Evolutionary conservation across 2,329 filamentous ascomycete genomes (phyloP), one percentile per base, ranked within the genome.

Genomic region (Phyllosticta paracitricarpa): DNA sequence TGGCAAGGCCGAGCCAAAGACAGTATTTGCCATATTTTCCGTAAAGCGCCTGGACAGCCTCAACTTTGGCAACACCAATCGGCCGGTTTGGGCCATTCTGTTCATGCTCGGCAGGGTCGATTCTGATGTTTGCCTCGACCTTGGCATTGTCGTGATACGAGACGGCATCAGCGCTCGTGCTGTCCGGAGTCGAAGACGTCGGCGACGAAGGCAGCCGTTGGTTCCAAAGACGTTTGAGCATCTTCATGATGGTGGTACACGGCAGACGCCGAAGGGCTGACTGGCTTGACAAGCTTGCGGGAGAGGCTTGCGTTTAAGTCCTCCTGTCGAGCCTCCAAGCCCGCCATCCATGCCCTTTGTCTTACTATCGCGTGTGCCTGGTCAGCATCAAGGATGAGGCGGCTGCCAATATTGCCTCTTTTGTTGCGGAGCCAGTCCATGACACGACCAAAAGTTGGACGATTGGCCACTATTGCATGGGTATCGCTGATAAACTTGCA

Each of bases 1-100:
- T 40, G 7, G 58, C 63, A n/a, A 64, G 12, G 3, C 58, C 58
- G 10, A 52, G 4, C 58, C 58, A 59, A 5, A 59, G 28, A 35
- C 26, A 51, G 14, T 70, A 72, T 61, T 67, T 68, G 9, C 69
- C 68, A 57, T 68, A 70, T n/a, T 65, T 65, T n/a, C 68, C 67
- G 53, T 68, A 69, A 19, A 72, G 67, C 1, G 67, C 65, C 56
- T 69, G 68, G 12, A 67, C 66, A 12, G 68, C 70, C 56, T 70
- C 67, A 30, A 72, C 68, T 61, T 68, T 70, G 26, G 65, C 65
- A n/a, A 68, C 66, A 53, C 56, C 56, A 14, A 58, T 28, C 10
- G 56, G 56, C 10, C 67, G 68, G 7, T 62, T 64, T 9, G 63
- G 63, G 53, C 68, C 64, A 19, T 56, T 14, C 17, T 26, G 5